Conservation (phyloP, 805 yeast genomes). For the Myxozyma lipomycoides region DNA sequence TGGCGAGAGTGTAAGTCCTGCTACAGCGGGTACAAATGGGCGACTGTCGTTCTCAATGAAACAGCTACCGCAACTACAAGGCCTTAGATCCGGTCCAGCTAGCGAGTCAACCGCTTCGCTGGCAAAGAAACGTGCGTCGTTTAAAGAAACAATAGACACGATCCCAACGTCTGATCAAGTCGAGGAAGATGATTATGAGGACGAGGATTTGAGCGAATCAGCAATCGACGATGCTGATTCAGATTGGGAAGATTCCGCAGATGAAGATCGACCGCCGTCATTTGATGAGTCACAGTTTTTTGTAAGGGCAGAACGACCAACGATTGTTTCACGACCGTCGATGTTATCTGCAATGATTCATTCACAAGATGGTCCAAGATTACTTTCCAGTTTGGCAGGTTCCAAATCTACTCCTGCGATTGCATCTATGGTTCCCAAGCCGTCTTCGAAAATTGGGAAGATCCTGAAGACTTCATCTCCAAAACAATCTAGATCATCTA, state of each 20-base stretch:
- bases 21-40: conserved; percentile 4
- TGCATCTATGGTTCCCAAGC: neutral
- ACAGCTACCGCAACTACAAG: neutral
- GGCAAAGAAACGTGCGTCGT: conserved; percentile 19
- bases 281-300: conserved; percentile 34
- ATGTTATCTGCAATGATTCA: conserved; percentile 40
- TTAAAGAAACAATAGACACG: conserved; percentile 19
- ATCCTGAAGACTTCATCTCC: neutral
- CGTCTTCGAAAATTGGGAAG: neutral
- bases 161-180: conserved; percentile 11
- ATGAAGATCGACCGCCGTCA: conserved; percentile 33
- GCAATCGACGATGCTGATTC: conserved; percentile 36
- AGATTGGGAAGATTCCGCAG: conserved; percentile 40
- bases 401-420: conserved; percentile 27
- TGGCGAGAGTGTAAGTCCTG: conserved; percentile 29
- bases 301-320: conserved; percentile 33
- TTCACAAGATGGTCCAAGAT: conserved; percentile 29
- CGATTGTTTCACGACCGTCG: conserved; percentile 38
- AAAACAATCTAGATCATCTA: neutral
- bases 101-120: neutral
- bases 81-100: neutral
- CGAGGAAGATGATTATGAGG: conserved; percentile 13
- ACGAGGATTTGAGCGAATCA: conserved; percentile 23
- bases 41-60: conserved; percentile 13
- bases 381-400: conserved; percentile 1